Evolutionary conservation across 2,329 filamentous ascomycete species (phyloP).

Genomic region (Chrysoporthe austroafricana): DNA sequence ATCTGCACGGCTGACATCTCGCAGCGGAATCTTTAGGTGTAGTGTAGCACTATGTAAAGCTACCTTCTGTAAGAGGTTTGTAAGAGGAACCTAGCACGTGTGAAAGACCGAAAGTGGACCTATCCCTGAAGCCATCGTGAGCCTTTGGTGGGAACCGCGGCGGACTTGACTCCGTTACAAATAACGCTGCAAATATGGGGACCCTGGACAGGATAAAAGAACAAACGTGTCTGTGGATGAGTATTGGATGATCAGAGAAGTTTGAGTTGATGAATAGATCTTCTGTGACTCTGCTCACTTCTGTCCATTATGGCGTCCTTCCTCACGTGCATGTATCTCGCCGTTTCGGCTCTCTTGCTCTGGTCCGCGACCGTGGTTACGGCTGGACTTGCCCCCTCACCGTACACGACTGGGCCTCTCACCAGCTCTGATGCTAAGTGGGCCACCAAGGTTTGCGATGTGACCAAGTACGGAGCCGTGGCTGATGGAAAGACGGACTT

Average conservation of each 20-base stretch:
- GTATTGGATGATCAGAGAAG: background rate
- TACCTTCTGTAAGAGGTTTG: background rate
- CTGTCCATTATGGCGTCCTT: background rate
- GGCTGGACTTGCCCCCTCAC: constrained; percentile 39
- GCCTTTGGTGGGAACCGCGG: background rate
- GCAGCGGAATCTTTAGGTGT: background rate
- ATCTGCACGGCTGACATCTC: constrained; percentile 2
- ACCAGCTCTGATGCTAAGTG: constrained; percentile 48
- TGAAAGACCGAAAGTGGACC: background rate
- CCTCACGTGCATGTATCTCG: background rate
- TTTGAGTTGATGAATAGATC: no score
- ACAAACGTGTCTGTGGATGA: background rate
- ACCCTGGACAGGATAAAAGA: background rate
- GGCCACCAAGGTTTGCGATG: constrained; percentile 52
- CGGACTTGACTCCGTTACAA: background rate
- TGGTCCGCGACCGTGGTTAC: constrained; percentile 24
- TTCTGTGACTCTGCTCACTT: background rate
- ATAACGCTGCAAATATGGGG: background rate
- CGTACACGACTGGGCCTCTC: constrained; percentile 47
- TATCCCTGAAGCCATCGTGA: background rate
- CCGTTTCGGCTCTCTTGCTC: constrained; percentile 12
- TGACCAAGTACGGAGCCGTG: constrained; percentile 54
- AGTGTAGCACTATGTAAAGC: background rate
- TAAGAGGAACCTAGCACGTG: background rate
- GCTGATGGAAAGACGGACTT: constrained; percentile 57